These are phyloP conservation scores for Sporisorium graminicola DNA, from an alignment of 1,284 basidiomycete species.

Conservation along the genomic window DNA sequence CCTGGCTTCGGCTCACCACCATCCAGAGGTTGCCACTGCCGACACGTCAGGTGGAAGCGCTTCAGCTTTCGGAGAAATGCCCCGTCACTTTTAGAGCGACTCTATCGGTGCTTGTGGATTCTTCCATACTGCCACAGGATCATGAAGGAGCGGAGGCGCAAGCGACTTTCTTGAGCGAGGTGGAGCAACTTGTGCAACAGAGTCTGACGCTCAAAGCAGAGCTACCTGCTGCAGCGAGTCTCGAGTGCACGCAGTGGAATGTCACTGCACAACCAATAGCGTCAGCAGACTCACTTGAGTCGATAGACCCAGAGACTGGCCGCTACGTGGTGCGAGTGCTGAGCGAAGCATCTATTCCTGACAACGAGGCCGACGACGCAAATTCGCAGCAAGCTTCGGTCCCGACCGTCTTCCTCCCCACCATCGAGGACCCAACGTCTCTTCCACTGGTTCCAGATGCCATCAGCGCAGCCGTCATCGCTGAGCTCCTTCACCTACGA, in stretches of 20 bases:
- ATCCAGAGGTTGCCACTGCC: constrained; percentile 62
- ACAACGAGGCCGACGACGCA: not conserved
- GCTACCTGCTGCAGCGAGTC: constrained; percentile 11
- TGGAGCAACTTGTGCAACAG: constrained; percentile 31
- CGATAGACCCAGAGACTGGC: constrained; percentile 13
- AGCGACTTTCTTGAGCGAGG: constrained; percentile 16
- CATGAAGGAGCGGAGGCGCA: not conserved
- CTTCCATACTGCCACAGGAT: constrained; percentile 10
- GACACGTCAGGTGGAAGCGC: constrained; percentile 24
- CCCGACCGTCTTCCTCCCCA: constrained; percentile 16
- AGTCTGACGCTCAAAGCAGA: constrained; percentile 31
- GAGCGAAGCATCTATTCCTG: not conserved
- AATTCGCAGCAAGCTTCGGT: not conserved
- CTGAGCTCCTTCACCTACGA: constrained; percentile 25
- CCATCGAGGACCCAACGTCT: not conserved
- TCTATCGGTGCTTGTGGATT: constrained; percentile 21
- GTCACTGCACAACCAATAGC: constrained; percentile 6
- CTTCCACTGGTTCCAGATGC: constrained; percentile 33
- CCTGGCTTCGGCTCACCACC: constrained; percentile 59
- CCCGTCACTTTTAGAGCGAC: constrained; percentile 32
- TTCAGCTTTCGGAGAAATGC: constrained; percentile 25
- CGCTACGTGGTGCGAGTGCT: constrained; percentile 19
- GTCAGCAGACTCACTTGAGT: not conserved
- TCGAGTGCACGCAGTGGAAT: constrained; percentile 43
- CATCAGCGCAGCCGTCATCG: constrained; percentile 36